Conservation (phyloP, 352 stramenopile genomes). For the Phytopythium aichiense region DNA sequence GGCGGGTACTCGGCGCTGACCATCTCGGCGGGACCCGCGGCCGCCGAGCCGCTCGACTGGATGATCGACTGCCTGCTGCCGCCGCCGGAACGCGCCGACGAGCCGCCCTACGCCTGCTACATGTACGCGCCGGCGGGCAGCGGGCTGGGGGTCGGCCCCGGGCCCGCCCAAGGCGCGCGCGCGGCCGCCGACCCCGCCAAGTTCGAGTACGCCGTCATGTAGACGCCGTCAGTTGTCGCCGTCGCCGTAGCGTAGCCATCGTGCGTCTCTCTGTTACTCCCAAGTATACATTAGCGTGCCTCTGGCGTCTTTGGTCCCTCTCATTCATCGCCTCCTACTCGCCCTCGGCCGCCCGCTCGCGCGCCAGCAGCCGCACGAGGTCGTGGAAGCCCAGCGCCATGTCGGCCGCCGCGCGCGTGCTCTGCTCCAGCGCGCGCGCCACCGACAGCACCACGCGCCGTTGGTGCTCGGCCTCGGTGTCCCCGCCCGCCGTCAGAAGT, state of each 20-base stretch:
- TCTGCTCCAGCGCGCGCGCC: slow-evolving; percentile 38
- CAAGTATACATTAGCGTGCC: too few species aligned
- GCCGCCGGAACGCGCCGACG: slow-evolving; percentile 22
- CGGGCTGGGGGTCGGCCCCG: neutral
- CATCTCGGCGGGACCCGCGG: neutral
- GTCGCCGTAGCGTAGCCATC: too few species aligned
- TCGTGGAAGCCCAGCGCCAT: slow-evolving; percentile 40
- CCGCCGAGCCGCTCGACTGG: slow-evolving; percentile 42
- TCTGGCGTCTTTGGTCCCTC: too few species aligned
- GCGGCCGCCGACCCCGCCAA: neutral
- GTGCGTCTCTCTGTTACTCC: too few species aligned
- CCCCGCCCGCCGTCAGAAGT: slow-evolving; percentile 10
- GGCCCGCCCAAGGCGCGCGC: too few species aligned
- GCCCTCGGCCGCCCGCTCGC: slow-evolving; percentile 6
- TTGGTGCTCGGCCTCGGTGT: slow-evolving; percentile 15
- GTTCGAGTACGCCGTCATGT: slow-evolving; percentile 3
- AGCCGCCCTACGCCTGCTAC: slow-evolving; percentile 35
- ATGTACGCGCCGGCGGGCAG: slow-evolving; percentile 16
- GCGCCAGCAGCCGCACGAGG: slow-evolving; percentile 26
- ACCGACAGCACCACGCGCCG: slow-evolving; percentile 29
- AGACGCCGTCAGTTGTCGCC: too few species aligned
- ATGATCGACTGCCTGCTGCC: slow-evolving; percentile 52
- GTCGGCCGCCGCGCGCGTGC: slow-evolving; percentile 35
- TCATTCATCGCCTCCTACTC: too few species aligned
- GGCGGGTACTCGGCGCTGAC: neutral